These are phyloP conservation scores for Testicularia cyperi DNA, from an alignment of 1,284 basidiomycete species.

Conservation along the genomic window DNA sequence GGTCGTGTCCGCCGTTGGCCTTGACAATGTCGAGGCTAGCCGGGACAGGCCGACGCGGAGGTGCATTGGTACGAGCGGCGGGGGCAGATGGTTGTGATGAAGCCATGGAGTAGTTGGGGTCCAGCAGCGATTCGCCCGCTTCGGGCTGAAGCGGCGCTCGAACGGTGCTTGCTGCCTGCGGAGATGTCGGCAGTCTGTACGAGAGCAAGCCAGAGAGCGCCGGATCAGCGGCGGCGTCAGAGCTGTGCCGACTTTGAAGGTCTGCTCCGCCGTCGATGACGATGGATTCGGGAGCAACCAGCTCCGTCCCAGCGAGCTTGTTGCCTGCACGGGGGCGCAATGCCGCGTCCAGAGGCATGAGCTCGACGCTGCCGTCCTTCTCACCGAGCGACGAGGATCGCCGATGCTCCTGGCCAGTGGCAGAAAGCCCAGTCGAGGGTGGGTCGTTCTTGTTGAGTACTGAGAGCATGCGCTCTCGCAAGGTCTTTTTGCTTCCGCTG, in stretches of 20 bases:
- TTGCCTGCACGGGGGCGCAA: no score
- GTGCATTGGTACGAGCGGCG: no score
- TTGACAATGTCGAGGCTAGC: no score
- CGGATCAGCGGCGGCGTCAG: slow-evolving; percentile 6
- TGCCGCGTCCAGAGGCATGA: slow-evolving; percentile 5
- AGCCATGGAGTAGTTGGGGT: slow-evolving; percentile 31
- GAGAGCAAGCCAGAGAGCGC: slow-evolving; percentile 7
- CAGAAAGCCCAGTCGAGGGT: neutral
- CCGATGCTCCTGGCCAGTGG: neutral
- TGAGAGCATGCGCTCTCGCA: slow-evolving; percentile 6
- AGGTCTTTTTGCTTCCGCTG: slow-evolving; percentile 7
- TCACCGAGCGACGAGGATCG: slow-evolving; percentile 26
- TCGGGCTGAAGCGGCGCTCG: no score
- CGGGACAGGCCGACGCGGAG: no score
- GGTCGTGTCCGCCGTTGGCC: slow-evolving; percentile 7
- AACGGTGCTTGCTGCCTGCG: slow-evolving; percentile 4
- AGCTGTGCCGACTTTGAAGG: slow-evolving; percentile 1
- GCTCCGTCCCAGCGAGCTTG: no score
- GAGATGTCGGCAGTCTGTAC: slow-evolving; percentile 1
- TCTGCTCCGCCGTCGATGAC: neutral
- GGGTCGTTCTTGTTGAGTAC: slow-evolving; percentile 35
- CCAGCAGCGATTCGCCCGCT: no score
- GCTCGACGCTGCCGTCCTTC: slow-evolving; percentile 22
- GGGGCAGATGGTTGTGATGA: no score
- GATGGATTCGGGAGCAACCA: no score